Evolutionary conservation across 1,284 basidiomycete genomes (phyloP).

Genomic region (Austroboletus niveus): DNA sequence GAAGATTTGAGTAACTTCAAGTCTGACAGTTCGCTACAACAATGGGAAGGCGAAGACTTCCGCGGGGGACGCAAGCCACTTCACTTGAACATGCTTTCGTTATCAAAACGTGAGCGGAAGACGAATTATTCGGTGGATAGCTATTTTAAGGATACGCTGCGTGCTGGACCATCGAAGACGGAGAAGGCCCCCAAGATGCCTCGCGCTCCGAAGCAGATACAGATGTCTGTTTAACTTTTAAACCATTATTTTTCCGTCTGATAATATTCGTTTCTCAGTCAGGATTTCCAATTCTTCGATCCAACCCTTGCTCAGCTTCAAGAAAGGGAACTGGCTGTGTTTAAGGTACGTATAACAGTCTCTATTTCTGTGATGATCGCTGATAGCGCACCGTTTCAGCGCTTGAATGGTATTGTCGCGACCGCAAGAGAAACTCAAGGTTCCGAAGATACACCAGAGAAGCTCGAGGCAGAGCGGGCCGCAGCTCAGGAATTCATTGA

Average conservation of each 20-base stretch:
- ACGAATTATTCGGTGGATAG: slow-evolving; percentile 93
- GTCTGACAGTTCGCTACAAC: slow-evolving; percentile 83
- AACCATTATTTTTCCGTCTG: not conserved
- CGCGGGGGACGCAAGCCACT: slow-evolving; percentile 69
- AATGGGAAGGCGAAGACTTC: slow-evolving; percentile 98
- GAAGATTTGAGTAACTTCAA: slow-evolving; percentile 98
- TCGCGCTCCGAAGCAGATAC: slow-evolving; percentile 87
- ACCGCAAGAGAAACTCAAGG: slow-evolving; percentile 68
- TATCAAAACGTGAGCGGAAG: slow-evolving; percentile 95
- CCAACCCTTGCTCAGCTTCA: slow-evolving; percentile 80
- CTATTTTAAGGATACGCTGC: slow-evolving; percentile 93
- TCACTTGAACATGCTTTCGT: slow-evolving; percentile 82
- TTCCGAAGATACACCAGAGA: slow-evolving; percentile 78
- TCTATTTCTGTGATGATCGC: not conserved
- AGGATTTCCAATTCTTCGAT: slow-evolving; percentile 98
- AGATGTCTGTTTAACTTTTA: slow-evolving; percentile 42
- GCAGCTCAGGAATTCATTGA: slow-evolving; percentile 88
- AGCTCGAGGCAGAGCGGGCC: slow-evolving; percentile 78
- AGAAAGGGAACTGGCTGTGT: slow-evolving; percentile 83
- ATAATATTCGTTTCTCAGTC: slow-evolving; percentile 43
- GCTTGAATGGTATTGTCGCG: slow-evolving; percentile 75
- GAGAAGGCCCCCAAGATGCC: slow-evolving; percentile 86
- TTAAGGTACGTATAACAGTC: slow-evolving; percentile 51
- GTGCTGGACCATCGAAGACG: slow-evolving; percentile 72
- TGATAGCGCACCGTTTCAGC: slow-evolving; percentile 32